Conservation (phyloP, 106 monocot genomes). For the Acanthochlamys bracteata region DNA sequence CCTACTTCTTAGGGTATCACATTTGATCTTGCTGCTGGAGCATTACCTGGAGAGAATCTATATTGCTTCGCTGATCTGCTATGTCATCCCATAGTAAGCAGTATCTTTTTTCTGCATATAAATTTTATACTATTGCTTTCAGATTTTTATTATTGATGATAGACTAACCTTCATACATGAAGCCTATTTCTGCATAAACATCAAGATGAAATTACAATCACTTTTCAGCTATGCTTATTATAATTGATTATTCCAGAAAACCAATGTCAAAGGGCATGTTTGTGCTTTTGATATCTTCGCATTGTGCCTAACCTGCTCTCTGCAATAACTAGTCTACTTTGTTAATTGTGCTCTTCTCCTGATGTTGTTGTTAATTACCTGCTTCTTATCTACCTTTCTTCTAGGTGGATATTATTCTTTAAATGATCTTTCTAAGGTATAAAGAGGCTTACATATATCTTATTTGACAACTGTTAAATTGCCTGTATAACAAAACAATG, state of each 20-base stretch:
- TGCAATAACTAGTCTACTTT: too few relatives aligned
- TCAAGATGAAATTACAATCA: neutral
- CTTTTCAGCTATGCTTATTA: neutral
- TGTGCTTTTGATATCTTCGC: too few relatives aligned
- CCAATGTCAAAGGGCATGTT: too few relatives aligned
- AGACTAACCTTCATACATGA: neutral
- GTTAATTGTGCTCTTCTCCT: too few relatives aligned
- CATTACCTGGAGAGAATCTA: conserved; percentile 60
- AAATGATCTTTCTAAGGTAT: too few relatives aligned
- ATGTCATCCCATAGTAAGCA: conserved; percentile 83
- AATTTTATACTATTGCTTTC: neutral
- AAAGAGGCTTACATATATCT: too few relatives aligned
- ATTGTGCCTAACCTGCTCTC: too few relatives aligned
- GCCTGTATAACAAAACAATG: neutral
- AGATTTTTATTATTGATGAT: neutral
- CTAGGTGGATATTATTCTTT: too few relatives aligned
- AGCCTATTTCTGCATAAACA: too few relatives aligned
- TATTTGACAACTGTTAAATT: neutral
- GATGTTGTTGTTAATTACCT: too few relatives aligned
- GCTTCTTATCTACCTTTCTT: too few relatives aligned
- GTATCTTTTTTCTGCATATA: neutral
- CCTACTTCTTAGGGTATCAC: conserved; percentile 43
- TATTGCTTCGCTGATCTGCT: conserved; percentile 84
- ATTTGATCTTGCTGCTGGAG: conserved; percentile 62
- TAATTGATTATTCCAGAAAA: neutral